Percentiles rank a stretch among this genome's conserved stretches.
phyloP scores from a whole-genome alignment of 805 yeast genomes.

The Saturnispora mendoncae region DNA sequence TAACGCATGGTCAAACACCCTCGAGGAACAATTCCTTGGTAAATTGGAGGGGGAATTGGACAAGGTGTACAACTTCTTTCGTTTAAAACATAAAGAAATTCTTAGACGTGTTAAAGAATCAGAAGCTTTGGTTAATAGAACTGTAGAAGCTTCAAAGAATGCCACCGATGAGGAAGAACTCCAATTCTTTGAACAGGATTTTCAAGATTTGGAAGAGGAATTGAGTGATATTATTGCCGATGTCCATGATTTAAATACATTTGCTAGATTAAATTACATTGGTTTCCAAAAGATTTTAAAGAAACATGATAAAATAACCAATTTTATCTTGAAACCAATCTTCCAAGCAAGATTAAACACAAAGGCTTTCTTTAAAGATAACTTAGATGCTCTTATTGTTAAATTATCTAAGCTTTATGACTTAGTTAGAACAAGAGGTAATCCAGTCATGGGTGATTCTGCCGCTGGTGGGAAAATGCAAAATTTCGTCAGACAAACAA shows the following conservation, averaged over 20 bases:
- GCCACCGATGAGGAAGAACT: constrained; percentile 30
- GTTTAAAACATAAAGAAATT: constrained; percentile 80
- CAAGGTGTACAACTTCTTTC: constrained; percentile 86
- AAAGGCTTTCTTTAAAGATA: constrained; percentile 93
- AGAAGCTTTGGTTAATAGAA: constrained; percentile 59
- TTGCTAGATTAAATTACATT: constrained; percentile 86
- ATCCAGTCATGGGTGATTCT: constrained; percentile 90
- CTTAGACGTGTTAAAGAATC: constrained; percentile 75
- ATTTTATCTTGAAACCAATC: constrained; percentile 75
- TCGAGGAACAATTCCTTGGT: constrained; percentile 76
- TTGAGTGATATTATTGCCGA: constrained; percentile 87
- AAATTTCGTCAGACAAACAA: constrained; percentile 96
- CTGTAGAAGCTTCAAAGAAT: constrained; percentile 36
- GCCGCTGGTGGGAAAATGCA: constrained; percentile 98
- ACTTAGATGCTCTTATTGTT: constrained; percentile 82
- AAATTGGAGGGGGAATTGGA: constrained; percentile 77
- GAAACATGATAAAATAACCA: constrained; percentile 90
- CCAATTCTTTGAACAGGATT: constrained; percentile 48
- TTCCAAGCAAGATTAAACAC: constrained; percentile 89
- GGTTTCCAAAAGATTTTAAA: constrained; percentile 96
- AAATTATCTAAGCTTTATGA: constrained; percentile 85
- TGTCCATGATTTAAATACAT: constrained; percentile 93
- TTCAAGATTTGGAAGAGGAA: constrained; percentile 67
- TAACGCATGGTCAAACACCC: constrained; percentile 61
- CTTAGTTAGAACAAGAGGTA: constrained; percentile 90